Evolutionary conservation across 805 yeast species (phyloP).

Genomic region (Wickerhamomyces chambardii): DNA sequence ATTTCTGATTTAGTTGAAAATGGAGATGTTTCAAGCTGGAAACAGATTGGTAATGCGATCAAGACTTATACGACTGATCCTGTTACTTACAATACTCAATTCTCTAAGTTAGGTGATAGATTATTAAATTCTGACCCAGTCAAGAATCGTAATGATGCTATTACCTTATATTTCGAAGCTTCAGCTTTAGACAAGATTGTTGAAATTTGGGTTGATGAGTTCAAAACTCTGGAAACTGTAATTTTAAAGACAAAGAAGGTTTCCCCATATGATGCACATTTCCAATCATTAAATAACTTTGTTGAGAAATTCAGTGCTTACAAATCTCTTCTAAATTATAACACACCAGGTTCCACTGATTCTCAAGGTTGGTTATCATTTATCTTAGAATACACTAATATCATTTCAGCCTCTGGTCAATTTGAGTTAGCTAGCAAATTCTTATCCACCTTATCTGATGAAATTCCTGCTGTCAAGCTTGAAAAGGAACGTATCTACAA

Average conservation of each 20-base stretch:
- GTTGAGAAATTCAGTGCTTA: constrained; percentile 79
- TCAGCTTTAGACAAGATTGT: constrained; percentile 73
- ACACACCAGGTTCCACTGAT: constrained; percentile 15
- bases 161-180: constrained; percentile 73
- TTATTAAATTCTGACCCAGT: constrained; percentile 38
- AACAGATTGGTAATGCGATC: constrained; percentile 64
- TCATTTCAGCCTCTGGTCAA: constrained; percentile 75
- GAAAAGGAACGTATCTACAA: constrained; percentile 75
- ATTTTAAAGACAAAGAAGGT: constrained; percentile 25
- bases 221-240: constrained; percentile 36
- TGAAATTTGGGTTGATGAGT: constrained; percentile 76
- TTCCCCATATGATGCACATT: constrained; percentile 77
- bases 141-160: constrained; percentile 61
- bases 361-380: constrained; percentile 30
- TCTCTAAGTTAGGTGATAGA: constrained; percentile 72
- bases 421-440: constrained; percentile 72
- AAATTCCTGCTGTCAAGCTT: constrained; percentile 56
- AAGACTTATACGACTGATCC: constrained; percentile 42
- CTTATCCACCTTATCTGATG: constrained; percentile 63
- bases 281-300: constrained; percentile 70
- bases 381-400: constrained; percentile 73
- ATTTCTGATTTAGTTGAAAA: constrained; percentile 67
- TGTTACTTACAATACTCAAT: constrained; percentile 41
- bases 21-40: constrained; percentile 78
- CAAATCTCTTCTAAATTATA: constrained; percentile 36